These are phyloP conservation scores for Lasiodiplodia citricola DNA, from an alignment of 2,329 filamentous ascomycete genomes.

Conservation along the genomic window DNA sequence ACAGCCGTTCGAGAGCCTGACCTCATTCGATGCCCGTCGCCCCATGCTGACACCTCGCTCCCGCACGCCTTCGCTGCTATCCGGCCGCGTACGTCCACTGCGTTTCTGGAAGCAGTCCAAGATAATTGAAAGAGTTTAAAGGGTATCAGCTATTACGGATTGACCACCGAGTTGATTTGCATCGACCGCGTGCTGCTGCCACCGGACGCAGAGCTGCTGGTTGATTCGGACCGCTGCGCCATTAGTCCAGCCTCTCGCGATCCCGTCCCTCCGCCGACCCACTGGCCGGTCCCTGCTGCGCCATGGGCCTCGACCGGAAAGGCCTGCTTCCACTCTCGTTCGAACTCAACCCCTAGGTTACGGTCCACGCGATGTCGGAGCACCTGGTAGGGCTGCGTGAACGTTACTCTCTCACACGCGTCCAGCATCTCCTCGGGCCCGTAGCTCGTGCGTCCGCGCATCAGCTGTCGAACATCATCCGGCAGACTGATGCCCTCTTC, in stretches of 20 bases:
- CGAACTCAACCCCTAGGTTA: conserved; percentile 26
- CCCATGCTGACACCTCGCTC: not conserved
- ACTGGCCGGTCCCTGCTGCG: not conserved
- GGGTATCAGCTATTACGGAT: conserved; percentile 24
- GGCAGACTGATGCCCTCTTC: conserved; percentile 29
- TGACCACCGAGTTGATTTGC: conserved; percentile 29
- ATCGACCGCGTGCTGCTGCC: conserved; percentile 27
- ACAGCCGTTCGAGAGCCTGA: not conserved
- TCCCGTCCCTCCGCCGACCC: not conserved
- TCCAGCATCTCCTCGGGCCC: conserved; percentile 36
- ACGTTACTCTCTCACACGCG: conserved; percentile 35
- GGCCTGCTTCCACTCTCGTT: conserved; percentile 28
- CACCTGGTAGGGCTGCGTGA: conserved; percentile 33
- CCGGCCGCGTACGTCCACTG: not conserved
- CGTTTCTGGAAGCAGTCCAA: not conserved
- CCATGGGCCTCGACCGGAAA: conserved; percentile 27
- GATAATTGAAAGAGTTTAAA: not conserved
- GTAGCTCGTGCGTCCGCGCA: conserved; percentile 30
- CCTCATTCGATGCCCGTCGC: conserved; percentile 2
- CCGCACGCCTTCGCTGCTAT: not conserved
- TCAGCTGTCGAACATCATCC: conserved; percentile 29
- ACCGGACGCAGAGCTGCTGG: conserved; percentile 11
- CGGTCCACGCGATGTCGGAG: conserved; percentile 28
- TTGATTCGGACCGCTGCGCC: conserved; percentile 10
- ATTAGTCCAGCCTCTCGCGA: not conserved